Evolutionary conservation across 2,329 filamentous ascomycete species (phyloP), one percentile per base, ranked within the genome.

Genomic region (Verticillium nubilum): DNA sequence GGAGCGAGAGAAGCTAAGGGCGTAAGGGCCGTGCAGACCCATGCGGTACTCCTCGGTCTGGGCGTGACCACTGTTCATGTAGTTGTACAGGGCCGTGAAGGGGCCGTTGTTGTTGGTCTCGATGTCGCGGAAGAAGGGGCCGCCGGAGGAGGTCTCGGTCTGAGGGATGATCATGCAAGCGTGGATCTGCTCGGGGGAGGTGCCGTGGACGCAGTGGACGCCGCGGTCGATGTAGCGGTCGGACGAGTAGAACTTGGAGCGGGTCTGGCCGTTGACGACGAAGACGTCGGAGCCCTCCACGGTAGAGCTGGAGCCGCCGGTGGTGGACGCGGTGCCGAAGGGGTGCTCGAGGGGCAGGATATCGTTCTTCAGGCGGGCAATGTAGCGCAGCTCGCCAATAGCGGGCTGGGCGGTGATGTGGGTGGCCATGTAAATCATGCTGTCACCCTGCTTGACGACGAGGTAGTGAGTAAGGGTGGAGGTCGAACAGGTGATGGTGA

Each of bases 161-260:
- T 78, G 74, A 47, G 81, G 80, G 56, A 82, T 78, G 58, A 87
- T 74, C 70, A 88, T 83, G 70, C 86, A 89, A 12, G 84, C 85
- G 64, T 86, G 83, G 37, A 83, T 78, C 27, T 72, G 66, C 55
- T 73, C 70, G 58, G 68, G 67, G 29, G 70, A 72, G 61, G 74
- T 76, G 25, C 81, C 80, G 60, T 79, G 80, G 37, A 86, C 82
- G 70, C 86, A 89, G 68, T 87, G 86, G 27, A 82, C 78, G 52
- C 83, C 75, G 65, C 88, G 86, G 68, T 90, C 87, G 67, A 90
- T 89, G 72, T 88, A 89, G n/a, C 86, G 80, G 62, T 87, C 77
- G 60, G 83, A 86, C 2, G 84, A 87, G 74, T 87, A 90, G 76
- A 89, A 90, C 70, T 90, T 90, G 72, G 82, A 86, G 42, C 86